Percentiles rank a stretch among this genome's conserved stretches.
These are phyloP conservation scores for Dendrobium catenatum DNA, from an alignment of 106 monocot species.

Conservation along the genomic window DNA sequence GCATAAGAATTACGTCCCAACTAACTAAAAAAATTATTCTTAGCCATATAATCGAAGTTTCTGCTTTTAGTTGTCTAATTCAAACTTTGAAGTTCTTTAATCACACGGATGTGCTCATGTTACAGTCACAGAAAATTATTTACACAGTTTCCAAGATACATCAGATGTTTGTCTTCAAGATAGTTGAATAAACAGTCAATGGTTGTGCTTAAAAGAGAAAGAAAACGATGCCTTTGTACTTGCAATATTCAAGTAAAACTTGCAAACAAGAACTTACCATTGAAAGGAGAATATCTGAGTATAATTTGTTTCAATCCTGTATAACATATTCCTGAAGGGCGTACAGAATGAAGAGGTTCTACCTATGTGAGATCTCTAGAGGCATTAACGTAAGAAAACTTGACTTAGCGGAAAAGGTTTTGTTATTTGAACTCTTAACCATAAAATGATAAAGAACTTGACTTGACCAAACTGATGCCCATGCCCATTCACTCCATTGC, in stretches of 20 bases:
- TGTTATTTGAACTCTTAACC: neutral
- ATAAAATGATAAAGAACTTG: neutral
- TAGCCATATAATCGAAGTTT: neutral
- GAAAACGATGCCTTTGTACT: neutral
- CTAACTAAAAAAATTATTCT: neutral
- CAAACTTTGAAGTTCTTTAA: neutral
- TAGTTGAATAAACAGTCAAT: neutral
- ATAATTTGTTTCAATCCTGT: neutral
- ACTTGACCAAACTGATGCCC: neutral
- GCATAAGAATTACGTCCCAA: neutral
- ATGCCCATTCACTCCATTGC: neutral
- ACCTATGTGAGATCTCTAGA: neutral
- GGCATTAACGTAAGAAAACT: neutral
- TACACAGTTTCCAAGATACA: neutral
- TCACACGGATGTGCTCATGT: neutral
- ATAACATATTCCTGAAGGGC: neutral
- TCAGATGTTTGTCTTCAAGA: neutral
- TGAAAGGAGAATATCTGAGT: neutral
- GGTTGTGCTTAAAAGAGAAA: neutral
- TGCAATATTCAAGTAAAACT: neutral
- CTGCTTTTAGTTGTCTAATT: neutral
- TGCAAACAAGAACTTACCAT: neutral
- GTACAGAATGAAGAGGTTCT: neutral
- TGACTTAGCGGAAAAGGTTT: neutral
- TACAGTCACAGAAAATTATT: neutral